Evolutionary conservation across 2,329 filamentous ascomycete species (phyloP).

Genomic region (Trichoderma sp.): DNA sequence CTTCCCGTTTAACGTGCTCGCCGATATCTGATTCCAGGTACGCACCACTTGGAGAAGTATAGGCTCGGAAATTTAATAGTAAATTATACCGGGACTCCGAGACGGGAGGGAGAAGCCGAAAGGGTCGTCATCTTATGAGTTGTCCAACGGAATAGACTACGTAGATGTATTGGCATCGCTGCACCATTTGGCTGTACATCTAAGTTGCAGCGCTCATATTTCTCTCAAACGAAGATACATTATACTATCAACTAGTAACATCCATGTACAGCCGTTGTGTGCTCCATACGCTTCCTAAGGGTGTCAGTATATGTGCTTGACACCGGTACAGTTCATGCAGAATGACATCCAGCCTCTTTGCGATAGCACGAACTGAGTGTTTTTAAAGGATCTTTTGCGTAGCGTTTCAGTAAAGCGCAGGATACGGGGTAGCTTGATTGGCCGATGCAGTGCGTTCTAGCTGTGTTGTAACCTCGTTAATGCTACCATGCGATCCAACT

Average conservation of each 20-base stretch:
- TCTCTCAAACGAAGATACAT: not conserved
- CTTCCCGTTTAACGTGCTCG: constrained; percentile 1
- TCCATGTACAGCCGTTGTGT: not conserved
- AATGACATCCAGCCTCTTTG: not conserved
- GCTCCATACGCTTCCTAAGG: not conserved
- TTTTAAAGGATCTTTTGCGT: not conserved
- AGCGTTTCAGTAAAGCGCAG: not conserved
- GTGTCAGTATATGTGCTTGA: not conserved
- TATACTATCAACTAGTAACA: not conserved
- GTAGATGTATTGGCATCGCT: not conserved
- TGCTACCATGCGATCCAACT: not conserved
- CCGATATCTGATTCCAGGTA: not conserved
- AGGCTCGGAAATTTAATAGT: not conserved
- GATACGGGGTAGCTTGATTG: not conserved
- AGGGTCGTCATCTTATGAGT: not conserved
- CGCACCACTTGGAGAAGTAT: not conserved
- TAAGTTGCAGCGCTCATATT: not conserved
- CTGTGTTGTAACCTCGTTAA: not conserved
- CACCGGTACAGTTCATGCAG: not conserved
- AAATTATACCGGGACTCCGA: not conserved
- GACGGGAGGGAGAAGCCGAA: not conserved
- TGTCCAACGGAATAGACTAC: not conserved
- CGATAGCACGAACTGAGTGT: not conserved
- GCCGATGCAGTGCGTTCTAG: not conserved
- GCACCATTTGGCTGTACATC: not conserved